Base-by-base conservation (phyloP, 2,329 filamentous ascomycete genomes). In the Hymenoscyphus fructigenus region DNA sequence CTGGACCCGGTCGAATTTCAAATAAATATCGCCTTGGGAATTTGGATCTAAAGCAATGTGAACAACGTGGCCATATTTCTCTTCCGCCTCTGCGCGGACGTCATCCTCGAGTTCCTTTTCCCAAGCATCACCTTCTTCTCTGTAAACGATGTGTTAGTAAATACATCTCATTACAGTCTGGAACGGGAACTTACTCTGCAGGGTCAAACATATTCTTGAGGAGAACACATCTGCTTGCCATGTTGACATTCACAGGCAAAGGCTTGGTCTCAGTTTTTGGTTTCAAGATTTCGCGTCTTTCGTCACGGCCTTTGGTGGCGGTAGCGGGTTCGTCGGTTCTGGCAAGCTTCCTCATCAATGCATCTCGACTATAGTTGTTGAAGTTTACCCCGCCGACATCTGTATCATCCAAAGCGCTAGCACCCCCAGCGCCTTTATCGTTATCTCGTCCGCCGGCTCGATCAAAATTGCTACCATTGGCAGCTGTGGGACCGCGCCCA, bases 311-410 rank as follows among this genome's bases (percentile, higher is more conserved):
- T 74, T 85, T 86, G 72, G 84, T 81, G 73, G 86, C 85, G 72
- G 84, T 81, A 67, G 84, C 80, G 71, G 88, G 84, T 76, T 98
- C 93, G 80, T 98, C 93, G 81, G 91, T 94, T 84, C 95, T 90
- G 77, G 95, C 93, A 80, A 99, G 91, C 82, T 98, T 97, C 79
- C 92, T 88, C 95, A 99, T 99, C 80, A 99, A 89, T 76, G 93
- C 92, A 82, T 98, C 93, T 81, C 95, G 92, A 84, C 92, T 97
- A 83, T 96, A 97, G 80, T 97, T 97, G 85, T 93, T 97, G 90
- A 98, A 98, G 81, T 98, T 98, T 79, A 99, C 94, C 76, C 95
- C 95, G 60, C 91, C 92, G 76, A 99, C 95, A 78, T 99, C 95
- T 68, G 93, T 96, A 77, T 99, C 95, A 80, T 99, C 95, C 61